Conservation (phyloP, 345 rosid species). For the Geranium brycei region DNA sequence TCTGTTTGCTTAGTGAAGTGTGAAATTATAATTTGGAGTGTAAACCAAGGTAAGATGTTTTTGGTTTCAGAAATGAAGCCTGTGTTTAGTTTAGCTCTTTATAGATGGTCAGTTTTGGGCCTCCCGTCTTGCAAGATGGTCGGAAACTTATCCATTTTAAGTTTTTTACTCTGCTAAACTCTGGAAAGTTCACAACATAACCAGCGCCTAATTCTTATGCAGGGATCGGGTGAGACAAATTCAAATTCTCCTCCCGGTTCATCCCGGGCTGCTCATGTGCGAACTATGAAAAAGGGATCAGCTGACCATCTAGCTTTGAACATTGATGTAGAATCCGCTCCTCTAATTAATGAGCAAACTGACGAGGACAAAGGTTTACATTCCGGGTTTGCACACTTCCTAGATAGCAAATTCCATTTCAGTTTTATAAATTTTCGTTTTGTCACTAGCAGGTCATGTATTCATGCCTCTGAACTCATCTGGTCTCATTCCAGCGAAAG, state of each 20-base stretch:
- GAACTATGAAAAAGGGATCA: conserved; percentile 75
- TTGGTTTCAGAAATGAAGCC: too few species aligned
- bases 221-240: conserved; percentile 47
- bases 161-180: too few species aligned
- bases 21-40: too few species aligned
- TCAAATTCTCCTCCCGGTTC: conserved; percentile 41
- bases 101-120: too few species aligned
- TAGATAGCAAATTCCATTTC: neutral
- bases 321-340: conserved; percentile 57
- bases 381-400: conserved; percentile 5
- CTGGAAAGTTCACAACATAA: neutral
- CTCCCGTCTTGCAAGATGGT: too few species aligned
- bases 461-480: conserved; percentile 81
- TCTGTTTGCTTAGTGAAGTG: too few species aligned
- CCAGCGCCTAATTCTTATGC: conserved; percentile 14
- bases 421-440: neutral
- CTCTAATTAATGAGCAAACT: conserved; percentile 38
- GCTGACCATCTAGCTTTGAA: conserved; percentile 73
- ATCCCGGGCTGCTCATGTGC: conserved; percentile 46
- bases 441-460: conserved; percentile 46
- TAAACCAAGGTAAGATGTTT: too few species aligned
- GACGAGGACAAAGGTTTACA: conserved; percentile 71
- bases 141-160: too few species aligned
- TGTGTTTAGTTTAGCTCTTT: too few species aligned
- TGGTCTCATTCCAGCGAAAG: conserved; percentile 79